A percentile compares a stretch with the other conserved stretches of the same genome.
phyloP scores from a whole-genome alignment of 2,329 filamentous ascomycete species.

The Cryphonectria parasitica region DNA sequence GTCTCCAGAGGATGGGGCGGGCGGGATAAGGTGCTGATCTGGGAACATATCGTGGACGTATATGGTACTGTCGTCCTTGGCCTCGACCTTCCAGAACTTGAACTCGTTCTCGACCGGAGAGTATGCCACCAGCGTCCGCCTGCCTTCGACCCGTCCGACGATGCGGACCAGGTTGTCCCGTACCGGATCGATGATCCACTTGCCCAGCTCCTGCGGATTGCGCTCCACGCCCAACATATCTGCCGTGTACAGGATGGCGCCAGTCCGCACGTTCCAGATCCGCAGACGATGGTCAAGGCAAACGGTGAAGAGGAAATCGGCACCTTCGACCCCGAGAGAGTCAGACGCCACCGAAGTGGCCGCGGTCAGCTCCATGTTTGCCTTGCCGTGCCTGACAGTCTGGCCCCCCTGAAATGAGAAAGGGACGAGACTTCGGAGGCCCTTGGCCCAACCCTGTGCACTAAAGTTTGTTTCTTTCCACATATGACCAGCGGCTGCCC shows the following conservation, averaged over 20 bases:
- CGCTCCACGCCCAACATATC: slow-evolving; percentile 75
- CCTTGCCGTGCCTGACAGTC: slow-evolving; percentile 65
- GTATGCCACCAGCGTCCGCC: slow-evolving; percentile 73
- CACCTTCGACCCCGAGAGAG: slow-evolving; percentile 52
- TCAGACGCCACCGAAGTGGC: slow-evolving; percentile 66
- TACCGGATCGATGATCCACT: slow-evolving; percentile 77
- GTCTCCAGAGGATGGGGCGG: slow-evolving; percentile 70
- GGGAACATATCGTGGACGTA: slow-evolving; percentile 75
- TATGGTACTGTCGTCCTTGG: slow-evolving; percentile 62
- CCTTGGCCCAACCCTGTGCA: slow-evolving; percentile 72
- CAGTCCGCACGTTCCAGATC: slow-evolving; percentile 86
- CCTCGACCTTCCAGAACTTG: slow-evolving; percentile 84
- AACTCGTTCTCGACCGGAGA: slow-evolving; percentile 89
- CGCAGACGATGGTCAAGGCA: slow-evolving; percentile 88
- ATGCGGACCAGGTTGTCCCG: slow-evolving; percentile 78
- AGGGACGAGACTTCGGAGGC: slow-evolving; percentile 67
- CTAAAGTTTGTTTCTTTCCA: slow-evolving; percentile 78
- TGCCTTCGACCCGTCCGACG: slow-evolving; percentile 59
- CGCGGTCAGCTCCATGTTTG: slow-evolving; percentile 69
- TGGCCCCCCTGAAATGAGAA: slow-evolving; percentile 70
- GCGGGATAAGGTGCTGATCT: slow-evolving; percentile 62
- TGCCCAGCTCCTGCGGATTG: slow-evolving; percentile 69
- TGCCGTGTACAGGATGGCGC: slow-evolving; percentile 73
- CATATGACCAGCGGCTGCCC: slow-evolving; percentile 37
- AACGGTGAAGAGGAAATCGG: slow-evolving; percentile 72